These are phyloP conservation scores for Arabidopsis arenosa DNA, from an alignment of 345 rosid genomes.

Conservation along the genomic window DNA sequence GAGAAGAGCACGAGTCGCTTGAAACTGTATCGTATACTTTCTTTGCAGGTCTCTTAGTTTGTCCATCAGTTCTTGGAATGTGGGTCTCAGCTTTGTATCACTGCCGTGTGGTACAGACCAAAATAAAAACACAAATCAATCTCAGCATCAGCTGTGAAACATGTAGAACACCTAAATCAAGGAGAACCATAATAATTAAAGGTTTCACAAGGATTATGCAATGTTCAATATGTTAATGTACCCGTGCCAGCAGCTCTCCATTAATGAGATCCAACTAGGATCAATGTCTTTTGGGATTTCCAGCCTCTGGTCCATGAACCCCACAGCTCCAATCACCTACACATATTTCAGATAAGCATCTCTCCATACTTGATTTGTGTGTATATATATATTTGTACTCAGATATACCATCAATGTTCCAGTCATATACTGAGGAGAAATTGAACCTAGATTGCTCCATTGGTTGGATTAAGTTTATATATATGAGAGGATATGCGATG, in stretches of 20 bases:
- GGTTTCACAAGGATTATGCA: conserved; percentile 1
- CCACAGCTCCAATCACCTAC: conserved; percentile 98
- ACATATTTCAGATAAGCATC: conserved; percentile 43
- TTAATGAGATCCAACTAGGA: conserved; percentile 79
- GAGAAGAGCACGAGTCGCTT: conserved; percentile 69
- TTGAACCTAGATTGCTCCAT: too few species aligned
- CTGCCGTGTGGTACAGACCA: conserved; percentile 50
- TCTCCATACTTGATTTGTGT: conserved; percentile 26
- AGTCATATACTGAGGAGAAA: too few species aligned
- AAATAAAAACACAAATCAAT: neutral
- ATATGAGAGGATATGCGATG: neutral
- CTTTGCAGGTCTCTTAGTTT: conserved; percentile 83
- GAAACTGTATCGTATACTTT: conserved; percentile 61
- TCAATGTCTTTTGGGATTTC: conserved; percentile 84
- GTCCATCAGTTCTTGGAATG: conserved; percentile 88
- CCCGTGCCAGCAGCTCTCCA: conserved; percentile 98
- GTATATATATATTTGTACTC: neutral
- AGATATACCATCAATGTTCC: too few species aligned
- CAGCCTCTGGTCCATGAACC: conserved; percentile 92
- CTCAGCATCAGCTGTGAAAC: conserved; percentile 3
- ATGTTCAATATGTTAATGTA: conserved; percentile 38
- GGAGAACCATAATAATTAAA: neutral
- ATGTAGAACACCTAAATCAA: conserved; percentile 21
- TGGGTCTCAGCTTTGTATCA: conserved; percentile 74
- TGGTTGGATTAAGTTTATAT: neutral